Conservation (phyloP, 345 rosid genomes). For the Salix koriyanagi region DNA sequence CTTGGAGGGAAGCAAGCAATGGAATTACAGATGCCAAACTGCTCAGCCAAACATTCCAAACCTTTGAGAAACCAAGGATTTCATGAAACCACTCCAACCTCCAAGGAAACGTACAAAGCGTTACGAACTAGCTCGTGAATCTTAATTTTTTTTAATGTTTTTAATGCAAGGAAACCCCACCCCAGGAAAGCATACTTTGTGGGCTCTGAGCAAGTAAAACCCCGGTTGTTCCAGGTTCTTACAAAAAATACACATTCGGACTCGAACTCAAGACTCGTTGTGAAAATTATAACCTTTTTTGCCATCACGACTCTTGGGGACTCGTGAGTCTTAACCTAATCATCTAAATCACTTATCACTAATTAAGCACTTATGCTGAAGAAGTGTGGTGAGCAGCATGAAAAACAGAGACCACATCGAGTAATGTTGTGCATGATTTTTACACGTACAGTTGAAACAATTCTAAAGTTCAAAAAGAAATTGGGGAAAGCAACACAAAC, state of each 20-base stretch:
- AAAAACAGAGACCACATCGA: not conserved
- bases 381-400: not conserved
- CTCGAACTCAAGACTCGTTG: too few relatives aligned
- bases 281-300: too few relatives aligned
- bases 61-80: not conserved
- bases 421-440: not conserved
- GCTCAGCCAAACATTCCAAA: not conserved
- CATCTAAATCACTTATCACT: not conserved
- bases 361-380: not conserved
- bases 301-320: too few relatives aligned
- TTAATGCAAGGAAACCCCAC: too few relatives aligned
- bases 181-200: too few relatives aligned
- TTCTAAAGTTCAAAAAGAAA: not conserved
- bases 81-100: not conserved
- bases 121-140: not conserved
- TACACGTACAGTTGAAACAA: not conserved
- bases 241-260: accelerated
- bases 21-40: not conserved
- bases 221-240: accelerated
- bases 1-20: not conserved
- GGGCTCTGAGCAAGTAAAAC: accelerated
- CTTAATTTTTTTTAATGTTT: not conserved
- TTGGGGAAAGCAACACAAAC: not conserved
- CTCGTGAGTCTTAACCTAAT: not conserved
- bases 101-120: not conserved